Percentiles rank a stretch among this genome's conserved stretches.
Evolutionary conservation across 2,329 filamentous ascomycete species (phyloP).

Genomic region (Lecanicillium sp.): DNA sequence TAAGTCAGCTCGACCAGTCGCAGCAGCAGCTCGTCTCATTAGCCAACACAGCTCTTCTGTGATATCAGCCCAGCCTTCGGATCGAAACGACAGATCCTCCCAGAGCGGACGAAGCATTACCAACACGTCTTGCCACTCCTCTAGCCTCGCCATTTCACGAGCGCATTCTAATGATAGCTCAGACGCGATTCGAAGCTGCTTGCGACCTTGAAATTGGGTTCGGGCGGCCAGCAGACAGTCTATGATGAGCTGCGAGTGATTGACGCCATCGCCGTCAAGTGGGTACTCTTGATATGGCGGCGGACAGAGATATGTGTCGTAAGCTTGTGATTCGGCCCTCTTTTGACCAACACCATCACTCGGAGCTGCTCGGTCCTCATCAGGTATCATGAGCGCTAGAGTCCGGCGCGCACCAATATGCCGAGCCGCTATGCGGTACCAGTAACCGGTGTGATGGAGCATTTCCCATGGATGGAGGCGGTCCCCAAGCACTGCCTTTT

Average conservation of each 20-base stretch:
- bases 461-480: constrained; percentile 55
- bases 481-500: constrained; percentile 51
- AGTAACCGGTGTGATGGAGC: constrained; percentile 60
- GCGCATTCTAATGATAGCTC: constrained; percentile 52
- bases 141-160: constrained; percentile 42
- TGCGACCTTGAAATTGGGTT: constrained; percentile 44
- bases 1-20: constrained; percentile 44
- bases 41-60: constrained; percentile 54
- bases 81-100: constrained; percentile 47
- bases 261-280: constrained; percentile 38
- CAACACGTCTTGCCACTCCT: constrained; percentile 46
- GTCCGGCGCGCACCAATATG: constrained; percentile 45
- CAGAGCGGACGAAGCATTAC: constrained; percentile 49
- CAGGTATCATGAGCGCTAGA: constrained; percentile 48
- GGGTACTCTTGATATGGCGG: constrained; percentile 55
- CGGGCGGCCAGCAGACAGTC: constrained; percentile 43
- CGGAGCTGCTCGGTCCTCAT: constrained; percentile 49
- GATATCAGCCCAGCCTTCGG: constrained; percentile 52
- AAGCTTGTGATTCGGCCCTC: constrained; percentile 44
- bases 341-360: constrained; percentile 37
- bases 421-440: constrained; percentile 54
- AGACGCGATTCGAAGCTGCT: constrained; percentile 44
- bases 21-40: constrained; percentile 48
- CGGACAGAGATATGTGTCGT: constrained; percentile 61
- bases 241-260: constrained; percentile 49